Evolutionary conservation across 345 rosid genomes (phyloP), one percentile per base, ranked within the genome.

Genomic region (Euphorbia lathyris): DNA sequence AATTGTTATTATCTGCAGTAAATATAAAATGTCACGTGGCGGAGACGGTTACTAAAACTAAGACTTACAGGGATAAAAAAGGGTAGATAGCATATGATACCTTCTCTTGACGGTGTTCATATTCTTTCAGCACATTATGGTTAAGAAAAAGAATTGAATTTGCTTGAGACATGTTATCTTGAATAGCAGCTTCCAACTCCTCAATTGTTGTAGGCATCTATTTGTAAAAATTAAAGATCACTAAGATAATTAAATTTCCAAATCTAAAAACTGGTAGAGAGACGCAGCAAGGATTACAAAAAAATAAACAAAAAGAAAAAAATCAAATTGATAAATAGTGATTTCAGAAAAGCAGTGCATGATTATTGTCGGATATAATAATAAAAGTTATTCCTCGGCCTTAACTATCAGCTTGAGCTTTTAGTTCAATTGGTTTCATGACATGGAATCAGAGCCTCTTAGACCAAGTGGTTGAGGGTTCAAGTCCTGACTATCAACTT

Each of bases 101-200:
- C 87, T 90, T 85, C 65, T 62, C 68, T 63, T 76, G 88, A 71
- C 98, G 89, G 74, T 87, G 83, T 71, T 91, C 93, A 74, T 94
- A 94, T 78, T 91, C 97, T 72, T 84, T 83, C 65, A 94, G 69
- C 32, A 90, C 81, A 74, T 94, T 94, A 65, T 87, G 90, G 80
- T 94, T 94, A 58, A 94, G 83, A 36, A 84, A 88, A 65, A 86
- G 87, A 68, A 86, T 89, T 57, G 97, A 89, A 81, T 94, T 94
- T 53, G 97, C 97, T 81, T 88, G 91, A 75, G 93, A 80, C 32
- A 83, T 67, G 68, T 77, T 84, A 74, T 91, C 98, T 77, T 90
- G 90, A 66, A 91, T 91, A 17, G 95, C 95, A 58, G 97, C 98
- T 76, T 90, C 89, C 79, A 94, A 66, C 73, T 94, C 97, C 85